Evolutionary conservation across 2,329 filamentous ascomycete species (phyloP).

Genomic region (Hypocreales sp.): DNA sequence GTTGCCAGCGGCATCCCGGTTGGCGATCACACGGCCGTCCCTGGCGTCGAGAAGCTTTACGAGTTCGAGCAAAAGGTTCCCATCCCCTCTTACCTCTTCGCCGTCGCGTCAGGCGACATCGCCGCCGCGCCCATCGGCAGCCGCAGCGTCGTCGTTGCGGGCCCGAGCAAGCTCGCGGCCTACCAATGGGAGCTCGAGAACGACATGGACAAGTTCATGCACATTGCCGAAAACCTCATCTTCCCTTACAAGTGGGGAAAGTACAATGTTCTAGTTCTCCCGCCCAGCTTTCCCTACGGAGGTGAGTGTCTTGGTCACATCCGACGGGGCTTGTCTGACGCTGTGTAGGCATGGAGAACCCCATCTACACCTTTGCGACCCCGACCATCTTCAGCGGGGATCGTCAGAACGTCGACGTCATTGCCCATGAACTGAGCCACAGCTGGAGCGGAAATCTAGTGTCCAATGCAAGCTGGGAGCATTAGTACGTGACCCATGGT

Average conservation of each 20-base stretch:
- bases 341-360: slow-evolving; percentile 64
- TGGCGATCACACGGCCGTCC: slow-evolving; percentile 25
- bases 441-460: slow-evolving; percentile 85
- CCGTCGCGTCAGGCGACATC: slow-evolving; percentile 77
- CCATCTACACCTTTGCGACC: slow-evolving; percentile 87
- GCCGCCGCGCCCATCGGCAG: slow-evolving; percentile 75
- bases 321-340: too few species aligned
- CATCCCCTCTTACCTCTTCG: slow-evolving; percentile 89
- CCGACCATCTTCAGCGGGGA: slow-evolving; percentile 88
- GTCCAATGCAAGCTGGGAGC: slow-evolving; percentile 66
- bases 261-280: slow-evolving; percentile 85
- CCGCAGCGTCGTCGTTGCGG: slow-evolving; percentile 70
- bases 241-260: slow-evolving; percentile 89
- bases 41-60: slow-evolving; percentile 48
- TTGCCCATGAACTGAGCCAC: slow-evolving; percentile 68
- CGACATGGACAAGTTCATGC: slow-evolving; percentile 85
- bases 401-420: slow-evolving; percentile 85
- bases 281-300: slow-evolving; percentile 80
- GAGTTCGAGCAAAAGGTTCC: slow-evolving; percentile 81
- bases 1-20: slow-evolving; percentile 69
- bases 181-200: slow-evolving; percentile 85
- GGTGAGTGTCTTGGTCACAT: slow-evolving; percentile 37
- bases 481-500: slow-evolving; percentile 38
- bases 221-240: slow-evolving; percentile 65
- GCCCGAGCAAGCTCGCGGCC: slow-evolving; percentile 69